Conservation (phyloP, 495 filamentous ascomycete genomes). For the Hypoxylon rickii region DNA sequence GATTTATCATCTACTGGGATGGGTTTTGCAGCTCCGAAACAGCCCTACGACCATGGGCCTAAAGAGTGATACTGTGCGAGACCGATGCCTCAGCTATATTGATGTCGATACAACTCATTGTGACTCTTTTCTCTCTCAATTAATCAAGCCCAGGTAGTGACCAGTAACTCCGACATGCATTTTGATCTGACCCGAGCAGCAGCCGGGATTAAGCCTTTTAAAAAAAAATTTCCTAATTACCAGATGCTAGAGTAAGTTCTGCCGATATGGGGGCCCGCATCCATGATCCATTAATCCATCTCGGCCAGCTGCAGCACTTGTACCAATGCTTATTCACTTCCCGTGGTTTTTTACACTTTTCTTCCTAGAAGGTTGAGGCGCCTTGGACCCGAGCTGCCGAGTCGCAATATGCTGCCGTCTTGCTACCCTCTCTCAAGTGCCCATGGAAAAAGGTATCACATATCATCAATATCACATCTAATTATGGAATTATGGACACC, state of each 20-base stretch:
- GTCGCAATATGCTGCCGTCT: too few species aligned
- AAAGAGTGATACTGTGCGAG: neutral
- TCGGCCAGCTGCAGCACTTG: conserved; percentile 3
- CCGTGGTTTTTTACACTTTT: conserved; percentile 5
- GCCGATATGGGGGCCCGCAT: conserved; percentile 20
- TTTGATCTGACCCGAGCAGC: conserved; percentile 16
- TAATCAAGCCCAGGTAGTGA: too few species aligned
- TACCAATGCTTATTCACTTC: too few species aligned
- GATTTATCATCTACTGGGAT: too few species aligned
- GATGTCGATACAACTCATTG: conserved; percentile 18
- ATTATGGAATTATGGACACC: too few species aligned
- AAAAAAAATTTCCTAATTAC: conserved; percentile 21
- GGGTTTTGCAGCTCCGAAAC: neutral
- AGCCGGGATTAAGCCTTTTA: conserved; percentile 27
- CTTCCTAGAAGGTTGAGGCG: neutral
- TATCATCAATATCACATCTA: too few species aligned
- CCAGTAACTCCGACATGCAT: conserved; percentile 15
- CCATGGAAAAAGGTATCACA: too few species aligned
- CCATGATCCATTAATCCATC: conserved; percentile 8
- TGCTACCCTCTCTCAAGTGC: too few species aligned
- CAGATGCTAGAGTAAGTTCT: conserved; percentile 1
- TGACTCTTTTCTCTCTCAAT: conserved; percentile 11
- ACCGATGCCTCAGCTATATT: conserved; percentile 11
- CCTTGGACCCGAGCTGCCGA: too few species aligned
- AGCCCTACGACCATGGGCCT: neutral